phyloP scores from a whole-genome alignment of 257 asterid species.

The Solanum paucissectum region DNA sequence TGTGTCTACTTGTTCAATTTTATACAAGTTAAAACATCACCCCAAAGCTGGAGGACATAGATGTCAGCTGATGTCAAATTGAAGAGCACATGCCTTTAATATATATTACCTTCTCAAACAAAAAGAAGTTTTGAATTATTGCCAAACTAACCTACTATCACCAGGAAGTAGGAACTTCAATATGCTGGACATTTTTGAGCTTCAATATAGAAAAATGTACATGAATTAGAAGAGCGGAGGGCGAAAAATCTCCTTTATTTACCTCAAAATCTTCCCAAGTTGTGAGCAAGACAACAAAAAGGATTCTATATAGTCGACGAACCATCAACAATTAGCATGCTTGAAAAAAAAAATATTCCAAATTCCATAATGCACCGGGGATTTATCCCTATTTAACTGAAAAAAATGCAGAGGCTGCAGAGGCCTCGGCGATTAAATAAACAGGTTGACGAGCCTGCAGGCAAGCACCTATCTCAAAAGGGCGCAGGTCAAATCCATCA shows the following conservation, averaged over 20 bases:
- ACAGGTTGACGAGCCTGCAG: conserved; percentile 96
- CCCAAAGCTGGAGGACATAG: no score
- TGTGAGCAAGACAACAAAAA: neutral
- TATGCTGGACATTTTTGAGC: no score
- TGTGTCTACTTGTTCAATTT: no score
- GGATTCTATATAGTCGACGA: neutral
- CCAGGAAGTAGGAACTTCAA: no score
- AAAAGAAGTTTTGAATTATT: no score
- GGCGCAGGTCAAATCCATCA: conserved; percentile 80
- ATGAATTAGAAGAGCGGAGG: neutral
- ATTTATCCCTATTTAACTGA: conserved; percentile 24
- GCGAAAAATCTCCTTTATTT: neutral
- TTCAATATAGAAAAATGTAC: no score
- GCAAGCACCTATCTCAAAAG: conserved; percentile 93
- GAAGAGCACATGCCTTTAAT: no score
- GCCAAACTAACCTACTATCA: no score
- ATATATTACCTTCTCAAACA: no score
- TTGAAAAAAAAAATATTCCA: no score
- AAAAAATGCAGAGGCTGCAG: conserved; percentile 62
- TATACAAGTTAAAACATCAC: no score
- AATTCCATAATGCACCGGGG: neutral
- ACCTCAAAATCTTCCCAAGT: neutral
- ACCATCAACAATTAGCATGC: neutral
- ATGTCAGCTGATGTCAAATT: no score
- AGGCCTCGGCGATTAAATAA: conserved; percentile 79